Evolutionary conservation across 208 protist genomes (phyloP), one percentile per base, ranked within the genome.

Genomic region (Trypanosoma cruzi): DNA sequence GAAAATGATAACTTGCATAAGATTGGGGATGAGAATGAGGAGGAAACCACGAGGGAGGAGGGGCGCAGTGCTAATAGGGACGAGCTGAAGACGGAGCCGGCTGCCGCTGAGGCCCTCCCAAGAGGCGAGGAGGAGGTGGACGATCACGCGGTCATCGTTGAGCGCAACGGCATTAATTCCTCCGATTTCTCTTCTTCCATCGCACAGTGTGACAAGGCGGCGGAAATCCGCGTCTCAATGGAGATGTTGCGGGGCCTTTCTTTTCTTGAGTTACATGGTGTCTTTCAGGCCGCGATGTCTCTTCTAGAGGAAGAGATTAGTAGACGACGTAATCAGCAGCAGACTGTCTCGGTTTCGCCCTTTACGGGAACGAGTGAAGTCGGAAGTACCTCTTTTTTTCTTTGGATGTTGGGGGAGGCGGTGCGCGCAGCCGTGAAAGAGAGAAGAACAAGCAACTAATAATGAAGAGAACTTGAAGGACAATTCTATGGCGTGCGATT

Each of bases 241-340:
- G 22, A 26, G 14, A 2, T 18, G 7, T 62, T 77, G 44, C 40
- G 18, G n/a, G 57, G 58, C 18, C 48, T 71, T 40, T 67, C 64
- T 31, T 77, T 77, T 55, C 57, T 77, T 32, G 48, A 50, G 40
- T 31, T 77, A 20, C 64, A 77, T 49, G 26, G 42, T 40, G 37
- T 77, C 26, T 62, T 77, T 48, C 63, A 71, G 48, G 26, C 48
- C 2, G 52, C 56, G 37, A 75, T 75, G 71, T 62, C 28, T 42
- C 13, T 70, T 11, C 34, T 75, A 20, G 71, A 68, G 26, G 44
- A 16, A 22, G 63, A 70, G 36, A 52, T 70, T 29, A 48, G n/a
- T n/a, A 64, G 31, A 20, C 52, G 63, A 22, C 63, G 62, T 24
- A 68, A 56, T n/a, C 36, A 50, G 37, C 50, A 68, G 37, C 28